Evolutionary conservation across 495 filamentous ascomycete genomes (phyloP).

Genomic region (Neurospora sublineolata): DNA sequence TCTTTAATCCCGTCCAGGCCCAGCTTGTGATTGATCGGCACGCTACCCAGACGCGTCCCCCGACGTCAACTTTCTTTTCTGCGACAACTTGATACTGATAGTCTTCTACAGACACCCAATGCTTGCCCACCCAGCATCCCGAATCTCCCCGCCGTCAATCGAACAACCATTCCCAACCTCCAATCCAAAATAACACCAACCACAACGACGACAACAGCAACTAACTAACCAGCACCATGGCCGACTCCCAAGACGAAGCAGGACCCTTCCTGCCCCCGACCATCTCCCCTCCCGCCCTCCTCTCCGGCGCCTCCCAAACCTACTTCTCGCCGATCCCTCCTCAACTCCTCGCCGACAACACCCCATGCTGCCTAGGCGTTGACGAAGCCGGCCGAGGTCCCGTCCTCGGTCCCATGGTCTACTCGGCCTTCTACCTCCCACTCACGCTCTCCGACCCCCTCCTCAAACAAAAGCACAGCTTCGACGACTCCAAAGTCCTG

Average conservation of each 20-base stretch:
- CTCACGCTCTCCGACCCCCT: conserved; percentile 53
- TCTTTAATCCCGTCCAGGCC: too few species aligned
- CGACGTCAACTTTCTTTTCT: background rate
- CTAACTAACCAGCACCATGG: conserved; percentile 21
- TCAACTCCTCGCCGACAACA: conserved; percentile 25
- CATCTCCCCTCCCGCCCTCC: conserved; percentile 47
- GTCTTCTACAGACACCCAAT: background rate
- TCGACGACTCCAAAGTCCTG: conserved; percentile 86
- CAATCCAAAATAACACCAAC: background rate
- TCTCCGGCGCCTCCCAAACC: conserved; percentile 69
- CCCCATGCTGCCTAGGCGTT: conserved; percentile 54
- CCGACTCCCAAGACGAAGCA: conserved; percentile 39
- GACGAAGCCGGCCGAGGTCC: conserved; percentile 95
- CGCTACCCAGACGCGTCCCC: conserved; percentile 3
- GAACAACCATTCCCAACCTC: background rate
- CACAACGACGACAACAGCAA: background rate
- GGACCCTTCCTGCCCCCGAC: conserved; percentile 71
- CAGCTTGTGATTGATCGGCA: conserved; percentile 6
- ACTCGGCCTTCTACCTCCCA: conserved; percentile 81
- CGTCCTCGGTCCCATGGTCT: conserved; percentile 95
- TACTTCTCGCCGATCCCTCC: conserved; percentile 66
- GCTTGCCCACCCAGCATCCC: background rate
- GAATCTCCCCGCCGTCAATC: background rate
- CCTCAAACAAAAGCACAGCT: conserved; percentile 64
- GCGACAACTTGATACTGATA: background rate